Evolutionary conservation across 108 stramenopile genomes (phyloP).

Genomic region (Fragilaria crotonensis): DNA sequence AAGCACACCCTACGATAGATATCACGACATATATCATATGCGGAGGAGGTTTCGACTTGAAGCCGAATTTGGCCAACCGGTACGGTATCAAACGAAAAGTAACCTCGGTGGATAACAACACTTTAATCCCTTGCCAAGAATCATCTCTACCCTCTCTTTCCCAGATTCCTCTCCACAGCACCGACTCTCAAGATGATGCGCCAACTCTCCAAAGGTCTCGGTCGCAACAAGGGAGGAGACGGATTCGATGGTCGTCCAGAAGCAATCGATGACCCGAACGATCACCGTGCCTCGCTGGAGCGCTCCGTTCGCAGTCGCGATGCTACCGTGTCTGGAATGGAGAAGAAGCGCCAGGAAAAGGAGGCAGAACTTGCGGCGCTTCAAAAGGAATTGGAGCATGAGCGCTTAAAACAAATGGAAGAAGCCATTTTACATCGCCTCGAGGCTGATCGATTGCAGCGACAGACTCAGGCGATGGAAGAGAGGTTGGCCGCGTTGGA

Average conservation of each 20-base stretch:
- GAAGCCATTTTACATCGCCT: conserved; percentile 45
- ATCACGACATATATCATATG: no score
- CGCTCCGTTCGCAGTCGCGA: conserved; percentile 36
- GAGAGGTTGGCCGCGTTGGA: conserved; percentile 54
- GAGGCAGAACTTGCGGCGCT: conserved; percentile 30
- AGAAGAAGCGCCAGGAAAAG: conserved; percentile 44
- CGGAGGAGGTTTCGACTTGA: no score
- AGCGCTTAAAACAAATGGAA: conserved; percentile 47
- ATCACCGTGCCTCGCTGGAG: conserved; percentile 26
- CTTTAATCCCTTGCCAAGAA: no score
- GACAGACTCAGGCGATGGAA: conserved; percentile 43
- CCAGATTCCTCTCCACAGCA: not conserved
- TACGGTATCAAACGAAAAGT: conserved; percentile 1
- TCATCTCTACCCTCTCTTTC: no score
- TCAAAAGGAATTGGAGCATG: conserved; percentile 44
- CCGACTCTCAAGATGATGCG: not conserved
- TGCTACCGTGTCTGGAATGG: conserved; percentile 25
- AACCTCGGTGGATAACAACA: not conserved
- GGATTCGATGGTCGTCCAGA: not conserved
- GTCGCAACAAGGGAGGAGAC: not conserved
- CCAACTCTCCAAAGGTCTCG: not conserved
- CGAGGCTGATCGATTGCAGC: conserved; percentile 47
- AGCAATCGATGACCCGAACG: conserved; percentile 24
- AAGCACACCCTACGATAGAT: no score
- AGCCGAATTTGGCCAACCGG: no score